Percentiles rank a stretch among this genome's conserved stretches.
Conservation (phyloP, 805 yeast genomes). For the Wickerhamomyces hampshirensis region DNA sequence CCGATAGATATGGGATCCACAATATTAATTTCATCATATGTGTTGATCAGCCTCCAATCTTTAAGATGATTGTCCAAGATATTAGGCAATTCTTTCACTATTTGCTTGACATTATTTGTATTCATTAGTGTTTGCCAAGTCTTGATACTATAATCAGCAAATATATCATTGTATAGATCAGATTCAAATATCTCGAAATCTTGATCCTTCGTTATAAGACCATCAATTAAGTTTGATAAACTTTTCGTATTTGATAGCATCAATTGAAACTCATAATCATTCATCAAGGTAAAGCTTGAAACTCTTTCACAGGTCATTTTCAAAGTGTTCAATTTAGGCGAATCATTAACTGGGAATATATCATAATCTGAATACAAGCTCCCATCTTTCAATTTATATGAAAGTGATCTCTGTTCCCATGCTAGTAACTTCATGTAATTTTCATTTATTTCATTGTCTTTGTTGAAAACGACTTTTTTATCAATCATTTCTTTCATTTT, state of each 20-base stretch:
- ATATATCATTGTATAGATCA: conserved; percentile 4
- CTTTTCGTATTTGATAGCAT: conserved; percentile 7
- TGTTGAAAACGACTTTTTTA: conserved; percentile 5
- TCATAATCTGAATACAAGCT: conserved; percentile 14
- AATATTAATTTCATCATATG: conserved; percentile 9
- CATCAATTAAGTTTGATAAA: conserved; percentile 7
- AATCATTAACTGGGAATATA: conserved; percentile 9
- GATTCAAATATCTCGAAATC: conserved; percentile 12
- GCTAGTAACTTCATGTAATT: conserved; percentile 19
- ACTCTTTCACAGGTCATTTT: not conserved
- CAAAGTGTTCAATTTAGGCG: not conserved
- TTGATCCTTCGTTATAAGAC: conserved; percentile 5
- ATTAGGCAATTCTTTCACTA: conserved; percentile 11
- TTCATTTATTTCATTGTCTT: conserved; percentile 14
- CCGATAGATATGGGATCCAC: conserved; percentile 16
- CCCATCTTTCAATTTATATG: conserved; percentile 1
- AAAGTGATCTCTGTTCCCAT: conserved; percentile 9
- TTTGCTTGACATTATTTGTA: conserved; percentile 11
- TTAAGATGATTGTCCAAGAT: conserved; percentile 12
- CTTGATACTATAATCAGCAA: conserved; percentile 16
- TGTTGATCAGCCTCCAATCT: conserved; percentile 5
- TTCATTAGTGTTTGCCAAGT: conserved; percentile 12
- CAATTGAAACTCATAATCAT: conserved; percentile 14
- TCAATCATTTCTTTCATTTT: conserved; percentile 6
- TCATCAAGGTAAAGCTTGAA: conserved; percentile 5